Base-by-base conservation (phyloP, 2,329 filamentous ascomycete genomes). In the Helotiales sp. region DNA sequence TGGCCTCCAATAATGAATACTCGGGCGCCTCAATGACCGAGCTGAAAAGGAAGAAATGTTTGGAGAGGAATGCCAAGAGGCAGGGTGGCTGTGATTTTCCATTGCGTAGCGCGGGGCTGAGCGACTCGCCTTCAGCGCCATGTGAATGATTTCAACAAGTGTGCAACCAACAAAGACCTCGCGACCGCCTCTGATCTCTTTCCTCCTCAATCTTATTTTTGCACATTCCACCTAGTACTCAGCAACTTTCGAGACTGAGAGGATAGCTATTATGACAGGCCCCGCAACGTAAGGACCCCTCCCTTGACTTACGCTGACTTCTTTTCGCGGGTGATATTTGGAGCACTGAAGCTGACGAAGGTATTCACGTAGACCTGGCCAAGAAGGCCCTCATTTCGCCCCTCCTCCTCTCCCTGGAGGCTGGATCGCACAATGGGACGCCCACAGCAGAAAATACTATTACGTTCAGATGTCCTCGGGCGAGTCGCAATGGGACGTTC, bases 401-500 rank as follows among this genome's bases (percentile, higher is more conserved):
- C 85, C 85, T 63, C 85, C 85, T 48, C 75, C 77, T 47, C 78
- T 88, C 52, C 85, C 85, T 50, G 74, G 82, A 12, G 85, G 85
- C 67, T 88, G 85, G 85, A 88, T 87, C 68, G 84, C 85, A 58
- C 85, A 88, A 74, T 88, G 85, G 85, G 85, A 88, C 69, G 81
- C 80, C 61, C 70, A 78, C 56, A 84, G 79, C 71, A 81, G 78
- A 71, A 87, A 87, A 71, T 88, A 88, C 71, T 88, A 88, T 72
- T 88, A 84, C 71, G 87, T 90, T 51, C 86, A 90, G 72, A 81
- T 90, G 54, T 86, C 85, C 53, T 90, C 87, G 7, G 87, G 87
- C 48, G 79, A 83, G 34, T 89, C 87, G 62, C 87, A 90, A 73
- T 90, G 88, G 87, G 87, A 90, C n/a, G 80, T 82, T 30, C 87